Evolutionary conservation across 2,329 filamentous ascomycete genomes (phyloP).

Genomic region (Diaporthe destruens): DNA sequence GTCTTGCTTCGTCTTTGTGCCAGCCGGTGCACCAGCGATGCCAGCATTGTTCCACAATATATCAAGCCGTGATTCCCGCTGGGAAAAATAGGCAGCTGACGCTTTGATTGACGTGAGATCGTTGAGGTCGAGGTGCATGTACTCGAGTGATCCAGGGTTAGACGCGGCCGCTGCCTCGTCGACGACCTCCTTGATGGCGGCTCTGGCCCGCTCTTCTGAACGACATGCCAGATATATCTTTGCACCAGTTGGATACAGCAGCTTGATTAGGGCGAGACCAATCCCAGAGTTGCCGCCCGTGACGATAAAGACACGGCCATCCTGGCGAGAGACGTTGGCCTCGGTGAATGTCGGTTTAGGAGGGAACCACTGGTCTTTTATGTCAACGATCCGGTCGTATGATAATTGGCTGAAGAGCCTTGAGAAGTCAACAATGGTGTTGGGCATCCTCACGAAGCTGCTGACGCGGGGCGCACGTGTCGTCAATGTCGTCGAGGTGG

Average conservation of each 20-base stretch:
- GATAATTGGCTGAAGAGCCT: conserved; percentile 36
- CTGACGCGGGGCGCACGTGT: neutral
- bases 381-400: conserved; percentile 28
- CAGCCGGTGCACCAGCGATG: conserved; percentile 43
- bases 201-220: conserved; percentile 47
- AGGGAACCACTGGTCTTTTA: conserved; percentile 44
- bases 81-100: conserved; percentile 52
- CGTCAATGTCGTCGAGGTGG: neutral
- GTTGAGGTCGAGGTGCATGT: conserved; percentile 56
- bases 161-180: conserved; percentile 25
- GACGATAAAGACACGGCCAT: conserved; percentile 58
- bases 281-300: conserved; percentile 58
- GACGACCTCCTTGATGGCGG: conserved; percentile 51
- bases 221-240: conserved; percentile 47
- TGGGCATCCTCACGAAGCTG: conserved; percentile 27
- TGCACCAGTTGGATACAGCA: conserved; percentile 63
- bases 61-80: conserved; percentile 55
- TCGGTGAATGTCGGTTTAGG: conserved; percentile 48
- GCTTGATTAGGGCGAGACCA: conserved; percentile 63
- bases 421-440: conserved; percentile 38
- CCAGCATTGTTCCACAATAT: conserved; percentile 59
- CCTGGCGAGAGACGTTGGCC: conserved; percentile 45
- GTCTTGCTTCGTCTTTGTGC: conserved; percentile 48
- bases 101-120: conserved; percentile 57
- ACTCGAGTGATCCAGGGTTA: conserved; percentile 46